Conservation (phyloP, 768 basidiomycete species). For the Amanita polypyramis region DNA sequence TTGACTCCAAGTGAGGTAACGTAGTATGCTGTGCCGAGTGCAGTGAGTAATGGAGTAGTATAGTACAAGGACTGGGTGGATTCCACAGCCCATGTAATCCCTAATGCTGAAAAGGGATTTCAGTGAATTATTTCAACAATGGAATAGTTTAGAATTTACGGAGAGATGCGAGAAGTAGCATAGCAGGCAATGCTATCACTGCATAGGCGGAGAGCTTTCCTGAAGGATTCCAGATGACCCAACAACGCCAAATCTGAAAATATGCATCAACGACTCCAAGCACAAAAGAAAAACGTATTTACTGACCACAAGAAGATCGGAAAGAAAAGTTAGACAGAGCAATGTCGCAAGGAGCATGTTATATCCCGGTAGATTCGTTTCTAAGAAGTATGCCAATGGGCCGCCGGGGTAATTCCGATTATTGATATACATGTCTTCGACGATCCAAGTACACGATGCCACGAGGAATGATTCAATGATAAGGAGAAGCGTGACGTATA, state of each 20-base stretch:
- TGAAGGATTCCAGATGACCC: conserved; percentile 26
- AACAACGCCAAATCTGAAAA: conserved; percentile 28
- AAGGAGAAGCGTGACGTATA: conserved; percentile 27
- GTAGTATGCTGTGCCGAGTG: conserved; percentile 21
- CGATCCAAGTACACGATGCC: conserved; percentile 29
- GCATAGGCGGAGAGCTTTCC: conserved; percentile 16
- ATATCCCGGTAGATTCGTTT: conserved; percentile 27
- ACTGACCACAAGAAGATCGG: conserved; percentile 25
- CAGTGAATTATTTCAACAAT: background rate
- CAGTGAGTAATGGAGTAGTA: conserved; percentile 15
- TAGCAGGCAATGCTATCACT: conserved; percentile 18
- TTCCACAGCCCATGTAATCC: conserved; percentile 24
- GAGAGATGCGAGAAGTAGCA: conserved; percentile 21
- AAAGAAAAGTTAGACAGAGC: conserved; percentile 31
- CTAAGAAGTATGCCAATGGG: conserved; percentile 34
- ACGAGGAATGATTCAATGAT: conserved; percentile 27
- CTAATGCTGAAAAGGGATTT: conserved; percentile 17
- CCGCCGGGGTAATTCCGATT: conserved; percentile 31
- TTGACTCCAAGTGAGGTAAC: conserved; percentile 21
- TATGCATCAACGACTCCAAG: background rate
- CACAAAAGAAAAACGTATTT: background rate
- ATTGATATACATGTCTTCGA: conserved; percentile 29
- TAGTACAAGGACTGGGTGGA: conserved; percentile 21
- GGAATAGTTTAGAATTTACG: conserved; percentile 5
- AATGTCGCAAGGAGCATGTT: conserved; percentile 32